Evolutionary conservation across 2,329 filamentous ascomycete species (phyloP), one percentile per base, ranked within the genome.

Genomic region (Pseudocercospora macadamiae): DNA sequence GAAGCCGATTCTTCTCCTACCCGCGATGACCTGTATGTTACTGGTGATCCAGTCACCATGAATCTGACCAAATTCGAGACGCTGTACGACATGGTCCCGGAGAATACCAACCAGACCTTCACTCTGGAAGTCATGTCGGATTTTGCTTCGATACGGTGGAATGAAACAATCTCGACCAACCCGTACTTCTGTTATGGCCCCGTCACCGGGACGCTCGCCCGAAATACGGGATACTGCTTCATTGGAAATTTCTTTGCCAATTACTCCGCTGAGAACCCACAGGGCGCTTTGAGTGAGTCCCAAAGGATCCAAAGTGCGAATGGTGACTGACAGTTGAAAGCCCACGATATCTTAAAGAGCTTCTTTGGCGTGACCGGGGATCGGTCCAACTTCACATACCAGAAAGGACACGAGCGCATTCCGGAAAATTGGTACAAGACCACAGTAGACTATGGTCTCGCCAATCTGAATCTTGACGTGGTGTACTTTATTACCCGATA

Each of bases 1-100:
- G 83, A 85, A 72, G 73, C 78, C 0, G 83, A 85, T 68, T 79
- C 74, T 0, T 84, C 81, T 42, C 76, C 77, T 44, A 83, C 81
- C 0, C 77, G 82, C 2, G 76, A 79, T 32, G 82, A 85, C 57
- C 70, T 86, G 0, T 85, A 85, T 67, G 56, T 68, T 3, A 67
- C 65, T 16, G 65, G 80, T 3, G 78, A 85, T 61, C 77, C 77
- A 53, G 78, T 77, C 54, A 77, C 76, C 16, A 74, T 85, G 70
- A 80, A 83, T 67, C 76, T 84, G 72, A 74, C 75, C 10, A 77
- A 80, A 47, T 85, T 83, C 64, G 73, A 78, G 67, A 75, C 79
- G 14, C 71, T 81, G 60, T 80, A 82, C 66, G 57, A 66, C 36
- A 48, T 64, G 26, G 52, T 65, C 3, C 54, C 63, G 9, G 63